Evolutionary conservation across 768 basidiomycete genomes (phyloP), one percentile per base, ranked within the genome.

Genomic region (Pholiota conissans): DNA sequence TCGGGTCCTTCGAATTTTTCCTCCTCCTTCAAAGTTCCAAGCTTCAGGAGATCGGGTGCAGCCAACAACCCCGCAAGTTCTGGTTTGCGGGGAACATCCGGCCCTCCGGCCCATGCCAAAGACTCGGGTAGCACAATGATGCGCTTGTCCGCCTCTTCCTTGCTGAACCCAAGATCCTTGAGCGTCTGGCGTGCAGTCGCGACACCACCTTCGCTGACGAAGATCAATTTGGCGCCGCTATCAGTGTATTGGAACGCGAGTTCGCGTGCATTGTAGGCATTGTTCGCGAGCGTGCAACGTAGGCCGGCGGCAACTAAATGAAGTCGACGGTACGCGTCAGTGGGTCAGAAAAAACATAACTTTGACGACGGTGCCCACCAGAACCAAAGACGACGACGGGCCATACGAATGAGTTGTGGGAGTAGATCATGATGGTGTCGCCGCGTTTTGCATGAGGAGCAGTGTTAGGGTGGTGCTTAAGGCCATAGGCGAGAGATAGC

Each of bases 161-260:
- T 71, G 6, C 71, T 72, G 2, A 85, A 68, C 3, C 81, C 85
- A 11, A 81, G 63, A 6, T 76, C 67, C 32, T 74, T 72, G 50
- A 93, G 78, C 69, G 88, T 86, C 28, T 81, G 75, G 16, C 79
- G 73, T 11, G 84, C 83, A n/a, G 79, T 73, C 0, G 75, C 66
- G 1, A 91, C 59, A 4, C 89, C 75, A 0, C 81, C 75, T n/a
- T 90, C 89, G 56, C 83, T 83, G 10, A 82, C 77, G 55, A 93
- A 83, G 24, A 93, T 68, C 18, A 88, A 61, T 49, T 78, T 76
- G 0, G 93, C 87, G 3, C 79, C 72, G 52, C 86, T 86, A 65
- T 95, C 85, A 11, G 61, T 71, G 57, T 89, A 86, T 67, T 95
- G 93, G 69, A 84, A 84, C 0, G 76, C 78, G 0, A 95, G 79